A percentile compares a stretch with the other conserved stretches of the same genome.
Evolutionary conservation across 352 stramenopile genomes (phyloP).

Genomic region (Phytopythium ostracodes): DNA sequence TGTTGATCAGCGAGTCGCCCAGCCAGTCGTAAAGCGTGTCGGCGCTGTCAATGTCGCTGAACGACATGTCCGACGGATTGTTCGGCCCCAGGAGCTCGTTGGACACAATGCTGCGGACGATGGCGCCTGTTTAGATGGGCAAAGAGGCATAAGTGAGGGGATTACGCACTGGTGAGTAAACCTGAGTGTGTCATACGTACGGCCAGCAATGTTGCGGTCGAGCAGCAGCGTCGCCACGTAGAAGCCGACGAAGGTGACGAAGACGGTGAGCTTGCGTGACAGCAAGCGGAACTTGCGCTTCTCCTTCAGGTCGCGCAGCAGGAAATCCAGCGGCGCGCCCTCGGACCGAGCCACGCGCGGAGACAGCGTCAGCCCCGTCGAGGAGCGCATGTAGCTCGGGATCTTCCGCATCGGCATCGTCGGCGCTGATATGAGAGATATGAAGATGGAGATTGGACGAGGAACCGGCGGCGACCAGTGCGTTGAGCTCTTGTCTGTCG

Average conservation of each 20-base stretch:
- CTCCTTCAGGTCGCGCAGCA: constrained; percentile 57
- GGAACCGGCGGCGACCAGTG: too few species aligned
- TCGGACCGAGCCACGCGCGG: constrained; percentile 13
- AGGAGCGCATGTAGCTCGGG: constrained; percentile 35
- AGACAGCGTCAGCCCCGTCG: constrained; percentile 10
- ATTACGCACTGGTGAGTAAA: too few species aligned
- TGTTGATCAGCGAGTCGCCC: constrained; percentile 44
- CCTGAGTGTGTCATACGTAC: constrained; percentile 18
- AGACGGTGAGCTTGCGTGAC: constrained; percentile 54
- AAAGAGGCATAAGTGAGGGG: too few species aligned
- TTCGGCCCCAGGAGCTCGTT: constrained; percentile 40
- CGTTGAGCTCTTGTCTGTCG: too few species aligned
- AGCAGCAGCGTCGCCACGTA: constrained; percentile 58
- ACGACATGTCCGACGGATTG: constrained; percentile 31
- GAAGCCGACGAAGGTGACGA: constrained; percentile 62
- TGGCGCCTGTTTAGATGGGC: constrained; percentile 26
- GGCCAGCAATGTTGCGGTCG: constrained; percentile 66
- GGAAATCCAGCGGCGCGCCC: constrained; percentile 42
- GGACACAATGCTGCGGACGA: constrained; percentile 51
- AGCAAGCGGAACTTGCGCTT: constrained; percentile 69
- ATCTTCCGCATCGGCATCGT: constrained; percentile 27
- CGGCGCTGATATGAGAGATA: neutral
- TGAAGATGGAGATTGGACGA: neutral
- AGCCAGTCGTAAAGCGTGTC: constrained; percentile 61
- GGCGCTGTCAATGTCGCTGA: constrained; percentile 34